Percentiles rank a stretch among this genome's conserved stretches.
phyloP scores from a whole-genome alignment of 352 stramenopile genomes.

The Phytophthora capsici region DNA sequence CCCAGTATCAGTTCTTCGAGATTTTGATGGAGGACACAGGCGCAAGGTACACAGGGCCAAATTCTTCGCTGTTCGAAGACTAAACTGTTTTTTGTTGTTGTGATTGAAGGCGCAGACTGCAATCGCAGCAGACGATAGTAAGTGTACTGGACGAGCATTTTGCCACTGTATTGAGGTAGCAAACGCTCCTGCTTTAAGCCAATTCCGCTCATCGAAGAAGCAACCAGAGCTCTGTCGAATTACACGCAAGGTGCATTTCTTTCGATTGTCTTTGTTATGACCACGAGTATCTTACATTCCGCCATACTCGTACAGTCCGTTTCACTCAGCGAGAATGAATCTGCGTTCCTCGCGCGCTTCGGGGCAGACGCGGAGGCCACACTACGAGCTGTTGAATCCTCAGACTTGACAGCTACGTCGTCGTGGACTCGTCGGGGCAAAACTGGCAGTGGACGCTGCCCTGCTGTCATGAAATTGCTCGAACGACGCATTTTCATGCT shows the following conservation, averaged over 20 bases:
- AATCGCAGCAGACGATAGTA: constrained; percentile 18
- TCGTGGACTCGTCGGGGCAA: constrained; percentile 15
- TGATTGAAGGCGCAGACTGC: constrained; percentile 17
- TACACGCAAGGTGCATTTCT: constrained; percentile 55
- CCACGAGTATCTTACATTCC: not conserved
- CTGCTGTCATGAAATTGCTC: constrained; percentile 44
- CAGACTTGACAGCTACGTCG: constrained; percentile 12
- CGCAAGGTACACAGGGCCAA: constrained; percentile 16
- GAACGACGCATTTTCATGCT: constrained; percentile 76
- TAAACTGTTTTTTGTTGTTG: not conserved
- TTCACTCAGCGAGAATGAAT: constrained; percentile 64
- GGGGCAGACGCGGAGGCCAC: constrained; percentile 59
- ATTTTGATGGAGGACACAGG: not conserved
- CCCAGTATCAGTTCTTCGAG: not conserved
- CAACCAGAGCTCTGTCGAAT: constrained; percentile 58
- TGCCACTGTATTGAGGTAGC: constrained; percentile 50
- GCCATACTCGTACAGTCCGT: constrained; percentile 47
- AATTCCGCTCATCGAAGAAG: constrained; percentile 21
- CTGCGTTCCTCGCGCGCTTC: constrained; percentile 59
- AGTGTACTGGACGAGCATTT: constrained; percentile 52
- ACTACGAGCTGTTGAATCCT: constrained; percentile 19
- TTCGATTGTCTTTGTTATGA: not conserved
- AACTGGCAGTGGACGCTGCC: not conserved
- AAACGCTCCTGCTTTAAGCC: constrained; percentile 10
- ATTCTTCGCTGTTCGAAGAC: not conserved